phyloP scores from a whole-genome alignment of 768 basidiomycete genomes.

The Pisolithus tinctorius region DNA sequence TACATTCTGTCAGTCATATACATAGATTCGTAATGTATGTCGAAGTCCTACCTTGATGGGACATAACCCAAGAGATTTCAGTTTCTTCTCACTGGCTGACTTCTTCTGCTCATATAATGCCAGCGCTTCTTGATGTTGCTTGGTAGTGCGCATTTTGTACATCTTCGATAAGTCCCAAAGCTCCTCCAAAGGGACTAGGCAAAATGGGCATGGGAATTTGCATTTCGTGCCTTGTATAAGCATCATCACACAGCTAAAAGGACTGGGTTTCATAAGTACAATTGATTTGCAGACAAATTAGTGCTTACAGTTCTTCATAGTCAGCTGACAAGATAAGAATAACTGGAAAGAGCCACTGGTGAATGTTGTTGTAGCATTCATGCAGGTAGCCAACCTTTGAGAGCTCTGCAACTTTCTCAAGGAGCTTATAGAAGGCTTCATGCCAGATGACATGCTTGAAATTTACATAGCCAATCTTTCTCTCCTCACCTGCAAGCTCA shows the following conservation, averaged over 20 bases:
- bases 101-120: no score
- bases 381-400: constrained; percentile 15
- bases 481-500: constrained; percentile 19
- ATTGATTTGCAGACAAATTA: constrained; percentile 10
- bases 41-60: no score
- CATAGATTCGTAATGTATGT: no score
- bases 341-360: constrained; percentile 26
- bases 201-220: constrained; percentile 31
- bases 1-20: no score
- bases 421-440: constrained; percentile 20
- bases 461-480: constrained; percentile 21
- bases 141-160: no score
- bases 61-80: no score
- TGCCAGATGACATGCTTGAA: constrained; percentile 34
- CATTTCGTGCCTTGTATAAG: constrained; percentile 25
- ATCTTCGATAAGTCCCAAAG: constrained; percentile 1
- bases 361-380: constrained; percentile 25
- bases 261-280: no score
- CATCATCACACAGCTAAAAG: constrained; percentile 28
- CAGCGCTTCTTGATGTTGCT: no score
- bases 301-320: constrained; percentile 38
- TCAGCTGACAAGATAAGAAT: constrained; percentile 34
- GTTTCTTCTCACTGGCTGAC: no score
- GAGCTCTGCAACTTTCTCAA: constrained; percentile 17
- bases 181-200: constrained; percentile 25